Base-by-base conservation (phyloP, 2,329 filamentous ascomycete genomes). In the Trichoderma sp. region DNA sequence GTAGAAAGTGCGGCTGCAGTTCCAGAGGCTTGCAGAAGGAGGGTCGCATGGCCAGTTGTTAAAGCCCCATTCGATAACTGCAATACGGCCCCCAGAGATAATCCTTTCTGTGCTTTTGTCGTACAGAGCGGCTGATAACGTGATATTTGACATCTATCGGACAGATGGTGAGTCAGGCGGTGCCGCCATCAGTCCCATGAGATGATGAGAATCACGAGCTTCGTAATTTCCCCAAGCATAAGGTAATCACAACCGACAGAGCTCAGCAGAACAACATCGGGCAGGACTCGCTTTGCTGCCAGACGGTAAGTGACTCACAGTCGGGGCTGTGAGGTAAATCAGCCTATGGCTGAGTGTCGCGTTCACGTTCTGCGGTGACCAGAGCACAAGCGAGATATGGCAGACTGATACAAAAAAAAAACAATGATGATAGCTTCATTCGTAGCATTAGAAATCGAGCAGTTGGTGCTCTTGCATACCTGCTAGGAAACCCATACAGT, bases 81-180 rank as follows among this genome's bases (percentile, higher is more conserved):
- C 14, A 9, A 52, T 21, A 26, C 30, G 41, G 4, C 1, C 21
- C 21, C 21, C 24, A n/a, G 17, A 12, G 9, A 7, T n/a, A 19
- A 61, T 45, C 14, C 47, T 44, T 19, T 39, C 34, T 61, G 24
- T 61, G 58, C 5, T 34, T 24, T 43, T n/a, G 58, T 61, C 39
- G 48, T 44, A 52, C 58, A 52, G 9, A 28, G 48, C 17, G 48
- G 39, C 48, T 52, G 24, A n/a, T 7, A 52, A 39, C 41, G 19
- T 17, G 21, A 19, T 43, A 19, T 4, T 15, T 19, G 10, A 30
- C 57, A 19, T 15, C n/a, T 57, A 41, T 17, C 12, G 12, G 3
- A 10, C 14, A 45, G 39, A 24, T 28, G 7, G 17, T 21, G 28
- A n/a, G 17, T 60, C 10, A 19, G 14, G 41, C 7, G 43, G 9